Base-by-base conservation (phyloP, 768 basidiomycete genomes). In the Serendipita indica region DNA sequence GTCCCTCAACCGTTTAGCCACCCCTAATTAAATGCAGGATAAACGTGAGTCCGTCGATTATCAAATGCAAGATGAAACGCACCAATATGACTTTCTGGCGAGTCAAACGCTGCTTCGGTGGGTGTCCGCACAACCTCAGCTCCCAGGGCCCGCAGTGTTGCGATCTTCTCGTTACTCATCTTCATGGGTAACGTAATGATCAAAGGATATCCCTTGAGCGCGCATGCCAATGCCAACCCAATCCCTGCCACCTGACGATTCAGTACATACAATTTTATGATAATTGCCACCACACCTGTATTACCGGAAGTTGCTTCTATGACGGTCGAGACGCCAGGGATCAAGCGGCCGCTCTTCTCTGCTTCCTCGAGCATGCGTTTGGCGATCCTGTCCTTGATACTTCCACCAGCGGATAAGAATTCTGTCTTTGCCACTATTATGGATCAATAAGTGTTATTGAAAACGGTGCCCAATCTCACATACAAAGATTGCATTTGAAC, bases 311-410 rank as follows among this genome's bases (percentile, higher is more conserved):
- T 96, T 0, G 96, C 90, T 69, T 99, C 96, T 61, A 99, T 93
- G 59, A 98, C 82, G 57, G 93, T 81, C 63, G 87, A 90, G 70
- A 89, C 76, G 0, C 92, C 92, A 0, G 88, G 87, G 33, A 89
- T 76, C 37, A 99, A 79, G 54, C 74, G 81, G 33, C 92, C 93
- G 33, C 89, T 83, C 58, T 76, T 75, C 74, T 99, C 96, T 3
- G 94, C 96, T n/a, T 84, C 79, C 63, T 91, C 84, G 1, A 98
- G 81, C 94, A 99, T 99, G 10, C 89, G 82, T 69, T 90, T 93
- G 27, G 92, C 93, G 57, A 98, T 94, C 60, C 93, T 76, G 68
- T 98, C 94, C 73, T 99, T 99, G 60, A 97, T 86, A 2, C 87
- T 91, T 2, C 94, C 94, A 7, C 94, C 96, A 1, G 82, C 84